Evolutionary conservation across 805 yeast species (phyloP), one percentile per base, ranked within the genome.

Genomic region (Metschnikowia cerradonensis): DNA sequence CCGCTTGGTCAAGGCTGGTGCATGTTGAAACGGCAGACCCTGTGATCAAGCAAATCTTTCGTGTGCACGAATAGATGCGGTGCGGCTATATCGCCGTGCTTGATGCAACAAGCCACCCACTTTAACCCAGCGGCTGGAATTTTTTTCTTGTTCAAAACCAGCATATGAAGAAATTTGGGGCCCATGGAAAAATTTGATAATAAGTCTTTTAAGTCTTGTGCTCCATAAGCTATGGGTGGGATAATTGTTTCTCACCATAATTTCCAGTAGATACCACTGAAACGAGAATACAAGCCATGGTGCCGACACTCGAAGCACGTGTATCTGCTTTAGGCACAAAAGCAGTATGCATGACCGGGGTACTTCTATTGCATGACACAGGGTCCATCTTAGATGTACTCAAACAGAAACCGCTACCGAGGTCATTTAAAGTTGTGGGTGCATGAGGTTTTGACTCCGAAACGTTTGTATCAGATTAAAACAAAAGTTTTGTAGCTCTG

Each of bases 91-190:
- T 26, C 10, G 33, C 20, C 34, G 6, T 40, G 43, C 43, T 26
- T 40, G 43, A 40, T 40, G 43, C 43, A 40, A 40, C 34, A 14
- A 22, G 20, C 43, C 43, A 40, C 8, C 33, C 43, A 34, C 26
- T 26, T 40, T 26, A 11, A 26, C 33, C 31, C 41, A 22, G n/a
- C 41, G 41, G 41, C 41, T 22, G 41, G 17, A 39, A 39, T 39
- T 39, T 14, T 15, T 11, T 22, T 39, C 31, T 30, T 26, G 30
- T 26, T 26, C 2, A 30, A 39, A 22, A 6, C 30, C 6, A 22
- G 31, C 14, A 6, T 37, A 15, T 3, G 7, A 39, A 39, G 14
- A 39, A 22, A 13, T 39, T 22, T 10, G 17, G 15, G 40, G n/a
- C 8, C 26, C 3, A 37, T 13, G 4, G 10, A 13, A 14, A 20